Evolutionary conservation across 495 filamentous ascomycete genomes (phyloP), one percentile per base, ranked within the genome.

Genomic region (Aspergillus bertholletiae): DNA sequence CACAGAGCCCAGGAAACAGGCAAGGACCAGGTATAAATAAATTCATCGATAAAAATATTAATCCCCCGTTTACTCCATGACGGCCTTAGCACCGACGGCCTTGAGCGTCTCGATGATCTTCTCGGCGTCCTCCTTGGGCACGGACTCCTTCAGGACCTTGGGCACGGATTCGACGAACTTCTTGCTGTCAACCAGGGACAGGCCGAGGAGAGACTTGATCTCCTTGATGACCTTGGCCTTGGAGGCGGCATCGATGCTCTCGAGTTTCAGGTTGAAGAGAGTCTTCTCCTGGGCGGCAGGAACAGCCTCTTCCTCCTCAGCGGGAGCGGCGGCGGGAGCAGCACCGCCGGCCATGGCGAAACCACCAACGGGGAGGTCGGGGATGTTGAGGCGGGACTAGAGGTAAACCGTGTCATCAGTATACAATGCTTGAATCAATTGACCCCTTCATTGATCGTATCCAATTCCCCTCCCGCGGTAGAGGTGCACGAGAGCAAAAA

Each of bases 191-290:
- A 99, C 94, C 74, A 99, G 81, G 68, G 89, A 95, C 72, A 99
- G 73, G 5, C 95, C 94, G 49, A 99, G 80, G 82, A 99, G 81
- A 62, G 81, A 83, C 84, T 99, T 99, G 74, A 99, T 86, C 80
- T 99, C 94, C 83, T 99, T 99, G 78, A 99, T 99, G 54, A 99
- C 77, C 84, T 99, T 99, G 51, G 95, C 90, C 79, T 99, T 99
- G 53, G 94, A 77, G 13, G 67, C 79, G 26, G 92, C 82, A 35
- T 97, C 94, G 74, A 97, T 92, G 13, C 86, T 86, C 70, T 87
- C 80, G 32, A 99, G 86, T 72, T 96, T 97, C 51, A 99, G 67
- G 73, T 85, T 96, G 84, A 99, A 99, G 20, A 97, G 85, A 3
- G 95, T 96, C 85, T 97, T 99, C 77, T 96, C 95, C 63, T 87